A percentile compares a stretch with the other conserved stretches of the same genome.
Conservation (phyloP, 352 stramenopile genomes). For the Globisporangium apiculatum region DNA sequence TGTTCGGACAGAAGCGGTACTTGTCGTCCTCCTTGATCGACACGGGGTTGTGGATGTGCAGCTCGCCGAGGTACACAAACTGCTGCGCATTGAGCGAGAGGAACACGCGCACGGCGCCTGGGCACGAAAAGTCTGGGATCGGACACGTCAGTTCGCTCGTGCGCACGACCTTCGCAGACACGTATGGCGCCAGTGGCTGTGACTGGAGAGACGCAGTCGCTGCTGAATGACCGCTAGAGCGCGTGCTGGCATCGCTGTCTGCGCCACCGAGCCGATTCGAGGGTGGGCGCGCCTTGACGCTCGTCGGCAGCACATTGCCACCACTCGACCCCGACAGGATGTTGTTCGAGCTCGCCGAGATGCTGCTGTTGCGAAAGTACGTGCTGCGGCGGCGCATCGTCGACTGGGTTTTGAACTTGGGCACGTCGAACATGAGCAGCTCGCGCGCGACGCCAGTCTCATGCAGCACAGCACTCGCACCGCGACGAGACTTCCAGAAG, state of each 20-base stretch:
- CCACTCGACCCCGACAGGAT: conserved; percentile 14
- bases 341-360: conserved; percentile 31
- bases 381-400: conserved; percentile 37
- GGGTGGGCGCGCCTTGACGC: conserved; percentile 9
- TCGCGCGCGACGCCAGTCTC: conserved; percentile 36
- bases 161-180: conserved; percentile 41
- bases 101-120: conserved; percentile 35
- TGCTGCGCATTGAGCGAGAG: conserved; percentile 72
- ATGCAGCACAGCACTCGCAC: conserved; percentile 42
- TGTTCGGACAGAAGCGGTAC: conserved; percentile 56
- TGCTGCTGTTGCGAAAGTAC: conserved; percentile 47
- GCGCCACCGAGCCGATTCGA: background rate
- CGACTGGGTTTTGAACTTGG: conserved; percentile 36
- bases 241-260: background rate
- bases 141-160: conserved; percentile 39
- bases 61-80: conserved; percentile 51
- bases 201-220: no score
- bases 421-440: conserved; percentile 27
- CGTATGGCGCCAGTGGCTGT: conserved; percentile 17
- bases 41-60: conserved; percentile 48
- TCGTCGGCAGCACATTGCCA: conserved; percentile 9
- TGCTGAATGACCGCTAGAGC: background rate
- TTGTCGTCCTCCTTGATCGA: conserved; percentile 40
- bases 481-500: conserved; percentile 29
- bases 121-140: conserved; percentile 45